Conservation (phyloP, 2,329 filamentous ascomycete genomes). For the Gnomoniopsis sp. region DNA sequence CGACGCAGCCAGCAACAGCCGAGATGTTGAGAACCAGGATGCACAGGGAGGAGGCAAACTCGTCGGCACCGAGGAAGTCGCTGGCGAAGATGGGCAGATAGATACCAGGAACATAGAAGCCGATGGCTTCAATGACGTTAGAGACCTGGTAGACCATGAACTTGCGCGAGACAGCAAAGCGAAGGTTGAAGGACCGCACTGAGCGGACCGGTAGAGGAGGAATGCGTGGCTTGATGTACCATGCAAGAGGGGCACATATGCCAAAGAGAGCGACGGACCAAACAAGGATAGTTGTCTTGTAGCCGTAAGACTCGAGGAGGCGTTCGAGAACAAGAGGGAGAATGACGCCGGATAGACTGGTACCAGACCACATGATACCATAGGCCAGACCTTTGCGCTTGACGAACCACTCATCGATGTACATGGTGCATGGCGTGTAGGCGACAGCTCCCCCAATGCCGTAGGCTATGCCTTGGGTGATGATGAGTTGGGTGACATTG, state of each 20-base stretch:
- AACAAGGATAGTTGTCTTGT: conserved; percentile 49
- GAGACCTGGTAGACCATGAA: conserved; percentile 57
- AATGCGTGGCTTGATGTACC: conserved; percentile 54
- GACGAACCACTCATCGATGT: conserved; percentile 62
- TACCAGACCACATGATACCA: conserved; percentile 61
- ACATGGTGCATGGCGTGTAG: conserved; percentile 54
- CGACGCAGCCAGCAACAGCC: conserved; percentile 55
- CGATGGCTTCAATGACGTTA: conserved; percentile 56
- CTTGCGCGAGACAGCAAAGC: conserved; percentile 49
- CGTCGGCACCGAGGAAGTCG: conserved; percentile 41
- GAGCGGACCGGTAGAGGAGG: conserved; percentile 37
- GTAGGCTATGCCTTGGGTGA: conserved; percentile 60
- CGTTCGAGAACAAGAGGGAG: conserved; percentile 51
- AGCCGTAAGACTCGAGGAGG: conserved; percentile 48
- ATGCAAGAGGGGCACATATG: conserved; percentile 52
- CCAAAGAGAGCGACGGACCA: conserved; percentile 50
- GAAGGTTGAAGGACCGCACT: conserved; percentile 37
- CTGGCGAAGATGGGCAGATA: conserved; percentile 58
- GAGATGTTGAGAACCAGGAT: conserved; percentile 59
- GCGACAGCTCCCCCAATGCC: conserved; percentile 53
- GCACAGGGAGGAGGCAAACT: conserved; percentile 51
- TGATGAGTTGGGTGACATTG: conserved; percentile 51
- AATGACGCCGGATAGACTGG: conserved; percentile 47
- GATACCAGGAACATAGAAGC: conserved; percentile 62
- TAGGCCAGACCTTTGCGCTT: conserved; percentile 56